Base-by-base conservation (phyloP, 208 protist species). In the Crithidia fasciculata region DNA sequence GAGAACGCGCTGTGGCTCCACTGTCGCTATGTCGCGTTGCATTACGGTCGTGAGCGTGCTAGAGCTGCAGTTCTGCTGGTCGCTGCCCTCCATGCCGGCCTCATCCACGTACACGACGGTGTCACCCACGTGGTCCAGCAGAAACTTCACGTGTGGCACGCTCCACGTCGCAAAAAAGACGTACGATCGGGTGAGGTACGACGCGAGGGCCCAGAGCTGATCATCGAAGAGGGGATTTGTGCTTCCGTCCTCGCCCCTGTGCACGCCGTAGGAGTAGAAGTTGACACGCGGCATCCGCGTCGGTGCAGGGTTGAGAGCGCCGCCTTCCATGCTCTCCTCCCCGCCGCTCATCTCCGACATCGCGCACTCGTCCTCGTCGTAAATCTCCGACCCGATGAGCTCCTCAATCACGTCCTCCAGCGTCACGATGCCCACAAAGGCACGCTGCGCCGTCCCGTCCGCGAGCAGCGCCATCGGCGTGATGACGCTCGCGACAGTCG, bases 381-480 rank as follows among this genome's bases (percentile, higher is more conserved):
- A 90, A 39, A 95, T 95, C 52, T 95, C 86, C 2, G 77, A 57
- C 10, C 78, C 80, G 39, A 95, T 91, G 9, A 93, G 71, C 44
- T 81, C 49, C 74, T 95, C 91, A 63, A 95, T 90, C 47, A 92
- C 80, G 69, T 95, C 91, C 68, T 95, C 91, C 44, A 95, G 62
- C 50, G 91, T 93, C 13, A 95, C 75, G 65, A 95, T 85, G 41
- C 91, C 91, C 15, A 73, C 28, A 40, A 69, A 70, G 39, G 52
- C 18, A 18, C 60, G 56, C 63, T 39, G 41, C 60, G 70, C 28
- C 39, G 57, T 66, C 9, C 61, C 58, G 8, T 78, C 76, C 13
- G 67, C 65, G 16, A 55, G 8, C 4, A 66, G 74, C 52, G 72
- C 55, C 49, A 69, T 63, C 37, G 77, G 71, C 4, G 53, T 72